Evolutionary conservation across 2,329 filamentous ascomycete species (phyloP), one percentile per base, ranked within the genome.

Genomic region (Graphilbum fragrans): DNA sequence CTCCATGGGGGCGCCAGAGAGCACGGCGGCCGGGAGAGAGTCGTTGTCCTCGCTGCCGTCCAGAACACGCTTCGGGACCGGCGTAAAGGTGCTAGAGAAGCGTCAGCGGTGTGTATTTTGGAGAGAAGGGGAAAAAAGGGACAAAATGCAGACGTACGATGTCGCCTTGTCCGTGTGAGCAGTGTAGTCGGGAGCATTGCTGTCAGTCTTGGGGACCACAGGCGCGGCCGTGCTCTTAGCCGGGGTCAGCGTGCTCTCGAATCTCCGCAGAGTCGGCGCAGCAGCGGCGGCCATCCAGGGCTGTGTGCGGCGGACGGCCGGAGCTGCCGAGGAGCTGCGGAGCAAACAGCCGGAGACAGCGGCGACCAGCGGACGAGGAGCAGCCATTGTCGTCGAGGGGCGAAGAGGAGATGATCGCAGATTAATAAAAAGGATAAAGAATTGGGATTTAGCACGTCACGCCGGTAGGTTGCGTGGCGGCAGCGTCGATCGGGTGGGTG

Each of bases 1-100:
- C 59, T 98, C 93, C 43, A 88, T 76, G 23, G 92, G 93, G 37
- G 92, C 92, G 39, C 90, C 92, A 4, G 92, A 96, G 25, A 95
- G 71, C 22, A 92, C 75, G 45, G 87, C 86, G 21, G 90, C 92
- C 39, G 88, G 77, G 34, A 92, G 72, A 45, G 77, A 67, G 4
- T 82, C 75, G 32, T 70, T 75, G 35, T 82, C 77, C 65, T 96
- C 90, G 58, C 82, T 93, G 55, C 88, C 92, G 57, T 94, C 82
- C 74, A 94, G 86, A 46, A 95, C 74, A 50, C 80, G 74, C 67
- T 84, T 88, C 44, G 92, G 90, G 19, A 95, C 79, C 18, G 90
- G 92, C 2, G 90, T 94, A 64, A 86, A 98, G 57, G 78, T 80
- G 46, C 90, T 95, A 21, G 27, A 12, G 5, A 37, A 29, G 12